Base-by-base conservation (phyloP, 2,329 filamentous ascomycete species). In the Grosmannia serpens region DNA sequence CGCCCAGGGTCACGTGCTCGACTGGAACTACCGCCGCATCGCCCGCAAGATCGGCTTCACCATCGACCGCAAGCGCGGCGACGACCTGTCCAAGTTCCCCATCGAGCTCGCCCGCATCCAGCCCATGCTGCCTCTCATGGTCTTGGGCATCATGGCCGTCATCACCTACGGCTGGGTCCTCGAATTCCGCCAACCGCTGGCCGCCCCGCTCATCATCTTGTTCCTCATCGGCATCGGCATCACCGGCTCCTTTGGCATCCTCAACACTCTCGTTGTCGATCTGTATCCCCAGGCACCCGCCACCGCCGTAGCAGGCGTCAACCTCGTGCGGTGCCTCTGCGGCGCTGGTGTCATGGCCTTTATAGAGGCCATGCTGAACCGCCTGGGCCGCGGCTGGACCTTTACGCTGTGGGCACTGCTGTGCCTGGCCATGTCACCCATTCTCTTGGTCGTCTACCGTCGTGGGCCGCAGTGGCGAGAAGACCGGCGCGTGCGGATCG, bases 1-100 rank as follows among this genome's bases (percentile, higher is more conserved):
- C 29, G 67, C 69, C n/a, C 79, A 82, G 61, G 86, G 88, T 6
- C 77, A 77, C 62, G 66, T 82, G 7, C 71, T 81, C 53, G 79
- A 83, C 69, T 84, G 81, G 76, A 91, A 91, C 68, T 95, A 88
- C 69, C 77, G 83, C 8, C 80, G 86, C 46, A 78, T 84, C 53
- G 87, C 88, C 1, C 76, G 74, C 54, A 76, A 77, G 35, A 73
- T 85, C 20, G 83, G 83, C 7, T 74, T 90, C 59, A 72, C 74
- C 2, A 79, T 89, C 62, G 80, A 81, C 61, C 77, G 75, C 59
- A 83, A 80, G 62, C 80, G 82, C 11, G 77, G 78, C 24, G 74
- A 77, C 60, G 74, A 82, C 63, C 69, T 81, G 53, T 67, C 68
- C 7, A 70, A 72, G 24, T 83, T 82, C 57, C 81, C 80, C 9